phyloP scores from a whole-genome alignment of 1,284 basidiomycete species.

The Trametes versicolor region DNA sequence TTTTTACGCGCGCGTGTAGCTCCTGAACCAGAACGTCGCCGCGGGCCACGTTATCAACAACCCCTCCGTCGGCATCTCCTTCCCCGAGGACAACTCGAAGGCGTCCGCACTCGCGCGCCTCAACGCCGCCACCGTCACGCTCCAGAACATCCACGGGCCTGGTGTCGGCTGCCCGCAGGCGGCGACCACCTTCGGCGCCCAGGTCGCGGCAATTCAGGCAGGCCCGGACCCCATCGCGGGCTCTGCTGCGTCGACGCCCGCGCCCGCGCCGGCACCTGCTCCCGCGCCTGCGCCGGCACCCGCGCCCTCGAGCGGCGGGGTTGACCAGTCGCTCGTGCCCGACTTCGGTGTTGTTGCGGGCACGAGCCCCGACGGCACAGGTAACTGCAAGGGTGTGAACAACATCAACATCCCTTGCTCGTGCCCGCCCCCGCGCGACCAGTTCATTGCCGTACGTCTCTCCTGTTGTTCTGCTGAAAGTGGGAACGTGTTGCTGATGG shows the following conservation, averaged over 20 bases:
- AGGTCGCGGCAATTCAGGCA: conserved; percentile 42
- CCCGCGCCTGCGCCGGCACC: conserved; percentile 28
- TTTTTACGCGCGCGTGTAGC: conserved; percentile 37
- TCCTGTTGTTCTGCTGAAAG: neutral
- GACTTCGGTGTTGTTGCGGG: conserved; percentile 55
- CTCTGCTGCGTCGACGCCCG: conserved; percentile 15
- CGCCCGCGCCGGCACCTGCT: conserved; percentile 6
- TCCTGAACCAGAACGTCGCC: conserved; percentile 65
- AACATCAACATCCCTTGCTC: conserved; percentile 50
- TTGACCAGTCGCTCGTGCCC: conserved; percentile 61
- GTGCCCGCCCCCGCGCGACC: conserved; percentile 49
- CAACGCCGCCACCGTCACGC: conserved; percentile 49
- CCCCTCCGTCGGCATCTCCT: conserved; percentile 60
- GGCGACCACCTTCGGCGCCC: conserved; percentile 47
- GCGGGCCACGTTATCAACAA: conserved; percentile 71
- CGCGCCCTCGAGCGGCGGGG: conserved; percentile 50
- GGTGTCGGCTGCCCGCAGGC: conserved; percentile 50
- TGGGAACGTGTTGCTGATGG: neutral
- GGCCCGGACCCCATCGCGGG: conserved; percentile 16
- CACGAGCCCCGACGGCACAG: conserved; percentile 39
- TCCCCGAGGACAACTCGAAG: conserved; percentile 66
- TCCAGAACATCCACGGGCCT: conserved; percentile 51
- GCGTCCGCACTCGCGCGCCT: conserved; percentile 63
- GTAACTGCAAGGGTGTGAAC: conserved; percentile 34
- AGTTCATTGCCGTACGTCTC: conserved; percentile 50